Conservation (phyloP, 805 yeast species). For the Pichia heedii region DNA sequence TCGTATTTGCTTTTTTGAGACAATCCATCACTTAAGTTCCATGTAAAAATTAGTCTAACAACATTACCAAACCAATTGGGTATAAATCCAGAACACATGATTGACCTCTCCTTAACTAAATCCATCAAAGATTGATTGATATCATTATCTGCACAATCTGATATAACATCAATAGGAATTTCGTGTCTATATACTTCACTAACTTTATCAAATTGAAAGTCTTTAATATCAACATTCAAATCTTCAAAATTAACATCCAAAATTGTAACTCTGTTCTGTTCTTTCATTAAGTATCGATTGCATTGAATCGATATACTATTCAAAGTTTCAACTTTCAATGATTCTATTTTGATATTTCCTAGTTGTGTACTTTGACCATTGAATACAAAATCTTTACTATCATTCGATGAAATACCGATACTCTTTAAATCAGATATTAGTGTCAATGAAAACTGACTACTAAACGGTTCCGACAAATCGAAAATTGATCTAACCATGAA, state of each 20-base stretch:
- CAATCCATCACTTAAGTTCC: slow-evolving; percentile 1
- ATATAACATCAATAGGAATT: not conserved
- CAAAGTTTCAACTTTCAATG: not conserved
- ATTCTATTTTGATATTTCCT: slow-evolving; percentile 2
- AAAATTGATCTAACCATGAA: not conserved
- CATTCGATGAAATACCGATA: not conserved
- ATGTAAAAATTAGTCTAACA: not conserved
- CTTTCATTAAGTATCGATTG: not conserved
- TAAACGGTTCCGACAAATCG: slow-evolving; percentile 1
- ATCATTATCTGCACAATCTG: not conserved
- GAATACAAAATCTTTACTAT: slow-evolving; percentile 4
- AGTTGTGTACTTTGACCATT: slow-evolving; percentile 7
- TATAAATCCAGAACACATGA: slow-evolving; percentile 1
- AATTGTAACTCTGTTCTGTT: not conserved
- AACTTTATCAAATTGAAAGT: slow-evolving; percentile 2
- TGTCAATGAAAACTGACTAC: not conserved
- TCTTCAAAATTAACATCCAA: slow-evolving; percentile 1
- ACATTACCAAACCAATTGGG: slow-evolving; percentile 2
- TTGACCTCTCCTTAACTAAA: not conserved
- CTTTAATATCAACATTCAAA: slow-evolving; percentile 4
- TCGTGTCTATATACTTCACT: not conserved
- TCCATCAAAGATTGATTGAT: slow-evolving; percentile 1
- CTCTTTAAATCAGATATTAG: not conserved
- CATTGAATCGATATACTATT: not conserved
- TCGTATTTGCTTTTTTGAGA: not conserved